Conservation (phyloP, 768 basidiomycete genomes). For the Aureoboletus auriporus region DNA sequence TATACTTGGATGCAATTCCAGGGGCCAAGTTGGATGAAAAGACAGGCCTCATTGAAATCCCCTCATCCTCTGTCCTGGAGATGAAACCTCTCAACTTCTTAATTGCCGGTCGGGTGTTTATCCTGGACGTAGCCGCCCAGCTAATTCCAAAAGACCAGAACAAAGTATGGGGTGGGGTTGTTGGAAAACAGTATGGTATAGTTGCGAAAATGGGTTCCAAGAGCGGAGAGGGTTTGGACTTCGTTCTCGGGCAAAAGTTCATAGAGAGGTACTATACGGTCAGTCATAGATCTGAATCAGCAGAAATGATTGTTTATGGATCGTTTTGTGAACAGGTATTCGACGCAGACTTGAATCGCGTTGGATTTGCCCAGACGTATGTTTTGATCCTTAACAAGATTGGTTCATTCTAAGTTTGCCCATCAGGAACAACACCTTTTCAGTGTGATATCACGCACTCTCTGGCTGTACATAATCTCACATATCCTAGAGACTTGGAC, state of each 20-base stretch:
- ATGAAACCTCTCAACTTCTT: neutral
- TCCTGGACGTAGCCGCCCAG: neutral
- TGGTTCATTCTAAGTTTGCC: neutral
- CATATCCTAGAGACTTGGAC: no score
- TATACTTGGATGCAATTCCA: neutral
- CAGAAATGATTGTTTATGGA: no score
- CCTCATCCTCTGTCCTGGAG: neutral
- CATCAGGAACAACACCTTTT: neutral
- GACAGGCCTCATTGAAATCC: neutral
- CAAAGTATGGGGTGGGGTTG: neutral
- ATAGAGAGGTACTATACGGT: neutral
- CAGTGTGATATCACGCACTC: no score
- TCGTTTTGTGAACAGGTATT: neutral
- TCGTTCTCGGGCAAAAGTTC: neutral
- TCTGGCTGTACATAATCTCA: no score
- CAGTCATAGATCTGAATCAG: no score
- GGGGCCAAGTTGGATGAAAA: neutral
- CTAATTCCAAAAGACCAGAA: neutral
- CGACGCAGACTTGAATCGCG: neutral
- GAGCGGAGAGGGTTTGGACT: neutral
- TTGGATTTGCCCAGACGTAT: neutral
- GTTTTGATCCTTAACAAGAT: neutral
- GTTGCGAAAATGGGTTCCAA: no score
- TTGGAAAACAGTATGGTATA: neutral
- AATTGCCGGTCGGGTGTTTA: neutral